Base-by-base conservation (phyloP, 768 basidiomycete genomes). In the Phlebiopsis gigantea region DNA sequence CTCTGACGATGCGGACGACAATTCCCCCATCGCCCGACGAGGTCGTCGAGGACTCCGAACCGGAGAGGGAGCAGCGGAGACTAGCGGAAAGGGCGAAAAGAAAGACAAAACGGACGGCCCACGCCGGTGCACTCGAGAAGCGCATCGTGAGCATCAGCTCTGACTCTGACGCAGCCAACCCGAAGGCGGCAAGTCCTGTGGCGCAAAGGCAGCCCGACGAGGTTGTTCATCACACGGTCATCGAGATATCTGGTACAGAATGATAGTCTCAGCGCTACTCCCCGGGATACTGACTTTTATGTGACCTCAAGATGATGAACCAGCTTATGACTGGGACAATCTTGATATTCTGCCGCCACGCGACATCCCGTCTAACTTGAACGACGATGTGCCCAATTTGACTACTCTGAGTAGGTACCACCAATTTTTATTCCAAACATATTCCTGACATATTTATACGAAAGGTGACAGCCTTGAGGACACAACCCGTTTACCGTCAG, bases 11-110 rank as follows among this genome's bases (percentile, higher is more conserved):
- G 45, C 26, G 31, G 7, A 24, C 26, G 12, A 9, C 25, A 12
- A 26, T 22, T 1, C 19, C 14, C 4, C 44, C 58, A 17, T 24
- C 39, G n/a, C 47, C 52, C 4, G 58, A 59, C 48, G 81, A 82
- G 56, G 61, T 80, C 29, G 77, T 88, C 4, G 82, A 80, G 26
- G 87, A 90, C 69, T 88, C 87, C 0, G 88, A 88, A 67, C 86
- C 85, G 19, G 87, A 89, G 66, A 74, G 85, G 56, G 78, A 81
- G 61, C 71, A 72, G 67, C 62, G 64, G 48, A 69, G 68, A 31
- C 53, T 57, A 34, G 47, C 44, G 46, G 55, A 61, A 24, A 69
- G 61, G 61, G 61, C 47, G 58, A 50, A 49, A 62, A 63, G 61
- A 69, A 63, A 53, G 58, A 55, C 30, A 12, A 51, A 26, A 21